Base-by-base conservation (phyloP, 73 alveolate genomes). In the Paramecium primaurelia region DNA sequence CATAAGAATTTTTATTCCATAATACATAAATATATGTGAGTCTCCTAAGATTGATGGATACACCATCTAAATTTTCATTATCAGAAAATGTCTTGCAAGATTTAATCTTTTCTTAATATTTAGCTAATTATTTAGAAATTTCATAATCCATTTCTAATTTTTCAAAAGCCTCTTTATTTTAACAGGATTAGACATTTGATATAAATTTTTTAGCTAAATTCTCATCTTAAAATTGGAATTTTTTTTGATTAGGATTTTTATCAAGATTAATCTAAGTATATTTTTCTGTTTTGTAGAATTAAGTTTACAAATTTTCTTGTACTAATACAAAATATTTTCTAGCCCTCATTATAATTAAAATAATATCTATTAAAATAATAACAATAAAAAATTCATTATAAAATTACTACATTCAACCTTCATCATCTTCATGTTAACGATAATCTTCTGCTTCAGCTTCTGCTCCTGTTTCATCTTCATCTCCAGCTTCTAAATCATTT, bases 401-500 rank as follows among this genome's bases (percentile, higher is more conserved):
- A 40, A 40, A 40, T 38, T 38, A 1, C 49, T 40, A 12, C 12
- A 8, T n/a, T 40, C 49, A 40, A 40, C 49, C 16, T 1, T 40
- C 16, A 40, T 40, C 49, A 8, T 40, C 88, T 75, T 75, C 88
- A 14, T 75, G 40, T 14, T 75, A 59, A 14, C 40, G 40, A 40
- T 75, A 75, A 58, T 58, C 73, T 37, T 75, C 88, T n/a, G 30
- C 88, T 12, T 54, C 71, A 54, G 71, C 71, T 16, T 54, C 71
- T 34, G 32, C 88, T 32, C n/a, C 69, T 1, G 22, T 59, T 1
- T 18, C 88, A n/a, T 36, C 88, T 37, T 32, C 88, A 12, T 75
- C 88, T 3, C 49, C 16, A 10, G 4, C 16, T 0, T 40, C 49
- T 20, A 75, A 40, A 32, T 75, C 68, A 36, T 75, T 75, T n/a